Percentiles rank a stretch among this genome's conserved stretches.
These are phyloP conservation scores for Anethum foeniculum DNA, from an alignment of 140 eudicot genomes.

Conservation along the genomic window DNA sequence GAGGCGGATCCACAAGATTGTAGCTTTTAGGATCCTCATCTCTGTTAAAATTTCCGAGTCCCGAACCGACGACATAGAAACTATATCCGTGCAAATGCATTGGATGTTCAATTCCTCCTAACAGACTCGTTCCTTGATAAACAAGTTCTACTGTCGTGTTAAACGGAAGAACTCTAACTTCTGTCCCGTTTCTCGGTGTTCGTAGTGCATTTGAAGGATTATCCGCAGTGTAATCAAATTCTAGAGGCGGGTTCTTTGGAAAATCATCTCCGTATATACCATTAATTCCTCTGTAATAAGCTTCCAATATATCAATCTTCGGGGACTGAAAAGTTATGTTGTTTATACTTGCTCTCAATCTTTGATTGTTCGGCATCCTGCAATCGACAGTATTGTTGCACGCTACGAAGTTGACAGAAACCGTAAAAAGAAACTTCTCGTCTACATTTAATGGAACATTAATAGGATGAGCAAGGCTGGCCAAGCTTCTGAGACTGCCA, in stretches of 20 bases:
- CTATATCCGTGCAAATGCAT: slow-evolving; percentile 72
- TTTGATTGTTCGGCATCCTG: slow-evolving; percentile 26
- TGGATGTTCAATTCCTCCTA: slow-evolving; percentile 54
- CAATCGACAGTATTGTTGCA: slow-evolving; percentile 25
- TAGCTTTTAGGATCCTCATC: slow-evolving; percentile 33
- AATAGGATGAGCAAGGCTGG: slow-evolving; percentile 32
- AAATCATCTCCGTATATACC: slow-evolving; percentile 43
- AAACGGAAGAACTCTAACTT: slow-evolving; percentile 36
- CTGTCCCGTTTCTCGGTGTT: slow-evolving; percentile 28
- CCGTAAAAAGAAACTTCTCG: slow-evolving; percentile 20
- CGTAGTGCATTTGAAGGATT: slow-evolving; percentile 9
- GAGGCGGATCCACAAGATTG: slow-evolving; percentile 65
- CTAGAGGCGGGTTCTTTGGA: slow-evolving; percentile 42
- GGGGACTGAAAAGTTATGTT: slow-evolving; percentile 32
- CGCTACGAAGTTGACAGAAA: slow-evolving; percentile 36
- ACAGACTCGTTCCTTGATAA: slow-evolving; percentile 46
- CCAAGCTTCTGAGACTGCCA: slow-evolving; percentile 36
- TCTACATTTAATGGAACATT: slow-evolving; percentile 35
- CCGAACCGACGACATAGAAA: slow-evolving; percentile 59
- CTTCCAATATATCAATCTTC: slow-evolving; percentile 34
- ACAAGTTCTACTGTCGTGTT: slow-evolving; percentile 41
- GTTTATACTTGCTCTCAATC: slow-evolving; percentile 42
- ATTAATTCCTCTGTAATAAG: slow-evolving; percentile 30
- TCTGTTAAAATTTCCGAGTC: slow-evolving; percentile 50
- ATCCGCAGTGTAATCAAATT: slow-evolving; percentile 38